Percentiles rank a stretch among this genome's conserved stretches.
These are phyloP conservation scores for Ogataea paradorogensis DNA, from an alignment of 805 yeast genomes.

Conservation along the genomic window DNA sequence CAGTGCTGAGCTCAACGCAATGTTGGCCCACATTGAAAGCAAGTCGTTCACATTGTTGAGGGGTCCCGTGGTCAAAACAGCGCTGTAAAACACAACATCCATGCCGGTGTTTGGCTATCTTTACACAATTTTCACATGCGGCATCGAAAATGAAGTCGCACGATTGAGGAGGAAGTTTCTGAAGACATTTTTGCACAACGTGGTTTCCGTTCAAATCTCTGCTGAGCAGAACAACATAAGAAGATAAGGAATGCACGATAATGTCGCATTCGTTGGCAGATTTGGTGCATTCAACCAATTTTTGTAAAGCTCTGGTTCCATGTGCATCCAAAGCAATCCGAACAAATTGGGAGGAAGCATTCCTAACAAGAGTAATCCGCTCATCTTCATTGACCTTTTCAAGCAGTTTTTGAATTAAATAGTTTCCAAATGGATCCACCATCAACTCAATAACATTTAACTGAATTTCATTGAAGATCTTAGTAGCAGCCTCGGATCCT, in stretches of 20 bases:
- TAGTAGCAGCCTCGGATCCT: constrained; percentile 59
- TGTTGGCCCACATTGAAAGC: constrained; percentile 65
- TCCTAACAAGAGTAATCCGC: constrained; percentile 62
- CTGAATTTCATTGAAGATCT: constrained; percentile 79
- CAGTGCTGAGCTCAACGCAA: constrained; percentile 70
- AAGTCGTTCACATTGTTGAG: constrained; percentile 63
- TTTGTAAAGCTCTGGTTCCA: constrained; percentile 94
- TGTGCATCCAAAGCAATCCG: constrained; percentile 88
- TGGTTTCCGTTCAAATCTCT: constrained; percentile 95
- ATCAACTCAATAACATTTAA: constrained; percentile 79
- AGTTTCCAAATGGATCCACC: constrained; percentile 98
- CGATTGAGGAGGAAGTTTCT: constrained; percentile 62
- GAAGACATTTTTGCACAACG: constrained; percentile 89
- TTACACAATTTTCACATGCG: constrained; percentile 66
- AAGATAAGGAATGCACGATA: constrained; percentile 34
- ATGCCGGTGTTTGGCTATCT: constrained; percentile 91
- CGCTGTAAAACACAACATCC: constrained; percentile 97
- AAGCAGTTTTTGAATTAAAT: constrained; percentile 83
- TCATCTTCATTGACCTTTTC: constrained; percentile 73
- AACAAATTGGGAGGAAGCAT: constrained; percentile 71
- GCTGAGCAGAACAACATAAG: constrained; percentile 75
- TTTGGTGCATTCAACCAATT: constrained; percentile 76
- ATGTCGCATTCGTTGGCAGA: constrained; percentile 69
- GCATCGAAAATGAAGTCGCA: constrained; percentile 89
- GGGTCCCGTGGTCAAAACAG: constrained; percentile 85